Evolutionary conservation across 192 early-diverging fungal genomes (phyloP).

Genomic region (Entomortierella beljakovae): DNA sequence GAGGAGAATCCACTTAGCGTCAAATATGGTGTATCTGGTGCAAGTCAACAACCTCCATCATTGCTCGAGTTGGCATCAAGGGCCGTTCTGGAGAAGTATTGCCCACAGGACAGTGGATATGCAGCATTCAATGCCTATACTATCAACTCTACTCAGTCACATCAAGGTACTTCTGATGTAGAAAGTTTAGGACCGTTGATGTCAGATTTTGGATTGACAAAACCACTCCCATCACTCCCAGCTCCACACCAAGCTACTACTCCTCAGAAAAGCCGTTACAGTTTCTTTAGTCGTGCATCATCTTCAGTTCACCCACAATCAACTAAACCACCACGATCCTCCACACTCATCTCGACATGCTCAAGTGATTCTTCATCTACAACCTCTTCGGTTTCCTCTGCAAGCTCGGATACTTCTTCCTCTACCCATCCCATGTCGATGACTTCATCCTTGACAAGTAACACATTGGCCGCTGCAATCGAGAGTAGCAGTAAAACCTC

Average conservation of each 20-base stretch:
- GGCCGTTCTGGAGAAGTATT: slow-evolving; percentile 30
- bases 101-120: slow-evolving; percentile 15
- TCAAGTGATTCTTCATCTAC: slow-evolving; percentile 17
- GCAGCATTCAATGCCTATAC: neutral
- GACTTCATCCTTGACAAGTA: slow-evolving; percentile 1
- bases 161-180: neutral
- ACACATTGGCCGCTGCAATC: neutral
- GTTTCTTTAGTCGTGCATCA: slow-evolving; percentile 34
- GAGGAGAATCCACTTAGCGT: slow-evolving; percentile 49
- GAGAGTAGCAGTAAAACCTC: neutral
- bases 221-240: slow-evolving; percentile 1
- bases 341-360: slow-evolving; percentile 13
- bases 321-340: slow-evolving; percentile 24
- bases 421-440: neutral
- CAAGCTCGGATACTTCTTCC: neutral
- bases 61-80: slow-evolving; percentile 40
- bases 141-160: too few relatives aligned
- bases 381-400: slow-evolving; percentile 14
- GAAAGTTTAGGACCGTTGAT: slow-evolving; percentile 22
- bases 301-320: slow-evolving; percentile 26
- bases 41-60: slow-evolving; percentile 19
- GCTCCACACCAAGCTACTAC: neutral
- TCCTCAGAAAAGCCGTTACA: slow-evolving; percentile 34
- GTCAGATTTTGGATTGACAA: slow-evolving; percentile 21
- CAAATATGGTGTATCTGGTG: slow-evolving; percentile 29